Base-by-base conservation (phyloP, 129 eudicot species). In the Centella asiatica region DNA sequence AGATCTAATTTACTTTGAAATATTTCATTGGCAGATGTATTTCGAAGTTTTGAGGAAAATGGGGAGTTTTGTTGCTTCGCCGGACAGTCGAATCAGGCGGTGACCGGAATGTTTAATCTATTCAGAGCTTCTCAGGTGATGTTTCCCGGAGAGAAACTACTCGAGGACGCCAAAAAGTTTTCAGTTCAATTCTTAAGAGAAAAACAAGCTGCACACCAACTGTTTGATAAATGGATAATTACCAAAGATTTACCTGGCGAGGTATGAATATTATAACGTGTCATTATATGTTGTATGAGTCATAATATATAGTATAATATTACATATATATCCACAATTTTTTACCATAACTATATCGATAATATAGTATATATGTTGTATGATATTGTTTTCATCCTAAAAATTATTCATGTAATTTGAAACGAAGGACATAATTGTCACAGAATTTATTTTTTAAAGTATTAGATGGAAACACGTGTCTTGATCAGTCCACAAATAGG, bases 191-290 rank as follows among this genome's bases (percentile, higher is more conserved):
- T 74, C 50, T 69, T 93, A 58, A 79, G 56, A 46, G 78, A 83
- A 44, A 93, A 85, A 60, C 77, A 85, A 51, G 88, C 85, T 14
- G 57, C 55, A 5, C 80, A 80, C 64, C 83, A 93, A 64, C 83
- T 93, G 3, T 62, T 85, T n/a, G 99, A 93, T 71, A 93, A 93
- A 72, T 93, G 99, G 99, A 88, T 85, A 28, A 88, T 93, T 9
- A 70, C 92, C 40, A 88, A 93, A 47, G 99, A 93, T 65, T 80
- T 93, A 45, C 89, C 89, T 0, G 99, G 99, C 5, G 99, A 93
- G 99, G 99, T 93, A 69, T 9, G 20, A 5, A 49, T 20, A 24
- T 27, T 29, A 13, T 49, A 11, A n/a, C n/a, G n/a, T n/a, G n/a
- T n/a, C n/a, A n/a, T n/a, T n/a, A n/a, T n/a, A n/a, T n/a, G n/a